Percentiles rank a stretch among this genome's conserved stretches.
These are phyloP conservation scores for Lactarius deliciosus DNA, from an alignment of 768 basidiomycete species.

Conservation along the genomic window DNA sequence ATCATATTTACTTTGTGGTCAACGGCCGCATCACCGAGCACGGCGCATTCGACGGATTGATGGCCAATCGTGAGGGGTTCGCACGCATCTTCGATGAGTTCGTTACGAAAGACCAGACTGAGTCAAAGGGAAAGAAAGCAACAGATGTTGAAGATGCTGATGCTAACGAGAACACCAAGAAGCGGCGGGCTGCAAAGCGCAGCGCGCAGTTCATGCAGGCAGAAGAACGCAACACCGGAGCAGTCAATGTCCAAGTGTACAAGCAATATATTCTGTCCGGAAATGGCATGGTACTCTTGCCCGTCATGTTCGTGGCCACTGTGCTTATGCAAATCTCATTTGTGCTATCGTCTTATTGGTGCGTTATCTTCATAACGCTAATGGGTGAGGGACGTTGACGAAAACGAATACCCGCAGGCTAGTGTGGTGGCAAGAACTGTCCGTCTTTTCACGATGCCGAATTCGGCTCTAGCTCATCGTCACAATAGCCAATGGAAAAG, in stretches of 20 bases:
- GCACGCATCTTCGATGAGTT: slow-evolving; percentile 50
- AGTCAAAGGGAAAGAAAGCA: slow-evolving; percentile 45
- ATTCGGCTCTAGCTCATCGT: slow-evolving; percentile 24
- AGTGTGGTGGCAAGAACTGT: slow-evolving; percentile 81
- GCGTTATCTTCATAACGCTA: slow-evolving; percentile 30
- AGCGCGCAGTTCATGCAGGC: slow-evolving; percentile 71
- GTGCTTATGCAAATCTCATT: slow-evolving; percentile 66
- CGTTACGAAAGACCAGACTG: slow-evolving; percentile 55
- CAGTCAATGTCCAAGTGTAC: slow-evolving; percentile 56
- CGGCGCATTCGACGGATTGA: slow-evolving; percentile 75
- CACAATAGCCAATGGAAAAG: slow-evolving; percentile 51
- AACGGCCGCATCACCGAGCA: slow-evolving; percentile 78
- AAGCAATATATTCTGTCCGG: slow-evolving; percentile 68
- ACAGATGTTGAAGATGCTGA: slow-evolving; percentile 39
- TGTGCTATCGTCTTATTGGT: slow-evolving; percentile 78
- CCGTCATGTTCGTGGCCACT: slow-evolving; percentile 60
- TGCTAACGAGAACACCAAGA: slow-evolving; percentile 39
- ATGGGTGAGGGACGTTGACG: slow-evolving; percentile 11
- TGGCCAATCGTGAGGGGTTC: slow-evolving; percentile 64
- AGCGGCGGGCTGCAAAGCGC: slow-evolving; percentile 37
- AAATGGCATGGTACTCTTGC: slow-evolving; percentile 63
- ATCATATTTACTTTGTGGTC: slow-evolving; percentile 78
- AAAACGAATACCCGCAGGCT: slow-evolving; percentile 46
- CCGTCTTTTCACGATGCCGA: slow-evolving; percentile 29
- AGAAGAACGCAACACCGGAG: slow-evolving; percentile 81